These are phyloP conservation scores for Fomitopsis serialis DNA, from an alignment of 768 basidiomycete genomes.

Conservation along the genomic window DNA sequence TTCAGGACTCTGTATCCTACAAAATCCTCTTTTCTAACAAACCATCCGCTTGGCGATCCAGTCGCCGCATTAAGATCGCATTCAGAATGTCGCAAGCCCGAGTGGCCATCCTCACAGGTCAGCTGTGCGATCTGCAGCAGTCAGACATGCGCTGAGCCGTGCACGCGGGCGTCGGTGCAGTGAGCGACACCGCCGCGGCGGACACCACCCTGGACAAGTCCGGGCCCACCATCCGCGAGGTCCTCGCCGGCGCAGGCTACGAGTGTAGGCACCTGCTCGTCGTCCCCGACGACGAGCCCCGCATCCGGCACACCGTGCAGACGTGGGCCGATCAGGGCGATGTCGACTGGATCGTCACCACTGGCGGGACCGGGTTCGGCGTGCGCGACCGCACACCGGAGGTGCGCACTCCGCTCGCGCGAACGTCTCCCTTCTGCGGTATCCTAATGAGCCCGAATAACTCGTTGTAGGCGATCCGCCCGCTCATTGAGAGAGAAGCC, in stretches of 20 bases:
- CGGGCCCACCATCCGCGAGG: slow-evolving; percentile 54
- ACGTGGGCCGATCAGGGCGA: slow-evolving; percentile 38
- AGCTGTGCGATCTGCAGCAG: slow-evolving; percentile 1
- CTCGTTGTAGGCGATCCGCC: slow-evolving; percentile 45
- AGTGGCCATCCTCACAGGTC: slow-evolving; percentile 26
- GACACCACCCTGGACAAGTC: slow-evolving; percentile 52
- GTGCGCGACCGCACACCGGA: slow-evolving; percentile 80
- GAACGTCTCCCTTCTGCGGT: no score
- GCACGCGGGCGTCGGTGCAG: slow-evolving; percentile 28
- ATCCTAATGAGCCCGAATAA: not conserved
- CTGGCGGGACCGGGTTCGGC: slow-evolving; percentile 87
- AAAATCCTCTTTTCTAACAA: not conserved
- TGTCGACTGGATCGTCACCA: slow-evolving; percentile 76
- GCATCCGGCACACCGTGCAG: slow-evolving; percentile 45
- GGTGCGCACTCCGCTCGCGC: slow-evolving; percentile 31
- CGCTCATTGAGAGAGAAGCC: slow-evolving; percentile 61
- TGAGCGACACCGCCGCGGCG: slow-evolving; percentile 67
- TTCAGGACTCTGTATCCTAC: not conserved
- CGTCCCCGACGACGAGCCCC: slow-evolving; percentile 60
- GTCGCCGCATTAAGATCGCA: not conserved
- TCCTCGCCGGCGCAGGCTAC: slow-evolving; percentile 37
- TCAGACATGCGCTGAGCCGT: not conserved
- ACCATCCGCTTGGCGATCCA: not conserved
- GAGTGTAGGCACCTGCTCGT: slow-evolving; percentile 31
- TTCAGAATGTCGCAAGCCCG: slow-evolving; percentile 7